A percentile compares a stretch with the other conserved stretches of the same genome.
phyloP scores from a whole-genome alignment of 331 rosid species.

The Acacia concinna region DNA sequence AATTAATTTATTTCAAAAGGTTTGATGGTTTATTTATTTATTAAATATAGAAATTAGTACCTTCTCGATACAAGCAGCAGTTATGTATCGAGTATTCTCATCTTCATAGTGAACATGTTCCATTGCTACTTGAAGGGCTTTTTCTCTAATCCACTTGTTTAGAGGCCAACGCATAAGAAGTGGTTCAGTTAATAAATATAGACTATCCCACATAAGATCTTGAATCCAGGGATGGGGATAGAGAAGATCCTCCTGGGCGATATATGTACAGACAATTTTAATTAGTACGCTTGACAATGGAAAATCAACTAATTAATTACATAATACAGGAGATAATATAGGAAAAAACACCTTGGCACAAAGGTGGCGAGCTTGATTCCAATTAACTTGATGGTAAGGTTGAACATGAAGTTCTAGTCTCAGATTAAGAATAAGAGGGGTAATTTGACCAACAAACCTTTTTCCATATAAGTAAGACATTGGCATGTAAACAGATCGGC shows the following conservation, averaged over 20 bases:
- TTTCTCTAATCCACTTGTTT: not conserved
- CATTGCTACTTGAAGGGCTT: not conserved
- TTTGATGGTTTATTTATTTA: too few relatives aligned
- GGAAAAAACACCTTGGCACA: not conserved
- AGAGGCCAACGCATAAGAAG: not conserved
- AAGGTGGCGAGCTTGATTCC: not conserved
- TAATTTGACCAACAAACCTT: constrained; percentile 4
- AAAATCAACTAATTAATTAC: too few relatives aligned
- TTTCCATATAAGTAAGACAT: constrained; percentile 7
- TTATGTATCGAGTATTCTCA: not conserved
- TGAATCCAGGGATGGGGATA: not conserved
- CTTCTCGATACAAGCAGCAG: not conserved
- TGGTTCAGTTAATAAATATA: not conserved
- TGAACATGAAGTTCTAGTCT: not conserved
- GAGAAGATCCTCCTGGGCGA: not conserved
- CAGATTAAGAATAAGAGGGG: not conserved
- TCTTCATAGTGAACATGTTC: not conserved
- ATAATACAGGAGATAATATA: too few relatives aligned
- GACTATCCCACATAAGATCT: not conserved
- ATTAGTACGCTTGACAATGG: too few relatives aligned
- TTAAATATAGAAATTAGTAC: too few relatives aligned
- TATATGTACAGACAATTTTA: too few relatives aligned
- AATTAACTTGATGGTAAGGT: not conserved
- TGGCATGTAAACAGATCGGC: not conserved
- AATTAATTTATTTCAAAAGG: too few relatives aligned